Percentiles rank a stretch among this genome's conserved stretches.
Evolutionary conservation across 768 basidiomycete species (phyloP).

Genomic region (Pleurotus platypus): DNA sequence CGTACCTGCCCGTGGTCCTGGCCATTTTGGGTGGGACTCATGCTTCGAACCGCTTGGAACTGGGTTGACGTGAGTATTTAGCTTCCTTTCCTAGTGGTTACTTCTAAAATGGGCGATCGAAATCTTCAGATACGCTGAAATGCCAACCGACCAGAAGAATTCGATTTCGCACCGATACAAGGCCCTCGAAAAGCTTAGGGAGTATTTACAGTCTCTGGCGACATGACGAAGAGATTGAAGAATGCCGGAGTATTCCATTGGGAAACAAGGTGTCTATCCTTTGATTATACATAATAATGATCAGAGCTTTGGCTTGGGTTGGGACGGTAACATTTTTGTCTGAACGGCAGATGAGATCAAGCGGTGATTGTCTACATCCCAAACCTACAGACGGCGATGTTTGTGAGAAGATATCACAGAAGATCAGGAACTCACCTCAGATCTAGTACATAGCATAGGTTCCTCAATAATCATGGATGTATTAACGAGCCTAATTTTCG

Average conservation of each 20-base stretch:
- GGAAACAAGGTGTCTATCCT: neutral
- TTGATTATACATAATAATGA: neutral
- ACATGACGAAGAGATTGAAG: neutral
- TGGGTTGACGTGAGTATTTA: slow-evolving; percentile 64
- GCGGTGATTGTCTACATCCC: slow-evolving; percentile 2
- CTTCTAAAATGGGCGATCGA: neutral
- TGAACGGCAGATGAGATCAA: slow-evolving; percentile 1
- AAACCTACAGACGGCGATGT: neutral
- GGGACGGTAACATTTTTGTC: slow-evolving; percentile 6
- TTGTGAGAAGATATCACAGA: neutral
- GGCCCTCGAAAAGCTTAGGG: slow-evolving; percentile 65
- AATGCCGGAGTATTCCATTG: neutral
- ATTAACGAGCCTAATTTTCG: neutral
- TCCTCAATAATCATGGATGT: slow-evolving; percentile 5
- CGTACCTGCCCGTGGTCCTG: slow-evolving; percentile 77
- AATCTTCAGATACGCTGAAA: slow-evolving; percentile 64
- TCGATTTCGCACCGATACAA: slow-evolving; percentile 69
- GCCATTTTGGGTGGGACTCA: slow-evolving; percentile 88
- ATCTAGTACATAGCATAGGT: slow-evolving; percentile 7
- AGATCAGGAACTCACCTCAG: slow-evolving; percentile 1
- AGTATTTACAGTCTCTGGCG: slow-evolving; percentile 37
- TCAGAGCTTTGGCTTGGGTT: slow-evolving; percentile 1
- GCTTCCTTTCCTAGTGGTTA: neutral
- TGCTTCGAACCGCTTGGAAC: slow-evolving; percentile 76
- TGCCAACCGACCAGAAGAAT: slow-evolving; percentile 68